Base-by-base conservation (phyloP, 371 early-diverging fungal genomes). In the Actinomucor elegans region DNA sequence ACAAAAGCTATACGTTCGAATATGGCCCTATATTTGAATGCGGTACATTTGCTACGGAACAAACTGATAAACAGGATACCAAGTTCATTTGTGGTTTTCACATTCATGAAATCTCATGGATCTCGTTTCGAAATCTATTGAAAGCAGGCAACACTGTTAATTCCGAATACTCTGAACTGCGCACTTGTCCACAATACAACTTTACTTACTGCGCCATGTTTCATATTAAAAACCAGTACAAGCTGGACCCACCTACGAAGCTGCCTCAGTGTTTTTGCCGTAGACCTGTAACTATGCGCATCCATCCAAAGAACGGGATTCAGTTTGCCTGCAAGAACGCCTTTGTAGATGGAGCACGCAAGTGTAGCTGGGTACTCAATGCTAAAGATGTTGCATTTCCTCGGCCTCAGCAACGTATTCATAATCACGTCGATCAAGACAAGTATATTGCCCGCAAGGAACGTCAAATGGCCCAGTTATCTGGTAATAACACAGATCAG, bases 131-230 rank as follows among this genome's bases (percentile, higher is more conserved):
- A 12, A 15, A 52, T 1, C 44, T 35, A 7, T 28, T 61, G 3
- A 37, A 50, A 15, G 20, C 48, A 0, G 52, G 46, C 12, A 18
- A 48, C 1, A 23, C 47, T 26, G 21, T 73, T 20, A 45, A 64
- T 21, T 18, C 45, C 1, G 34, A 71, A 8, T 64, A 73, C 53
- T 33, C 49, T 0, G 78, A 77, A 35, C 56, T 80, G 2, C 53
- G 32, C 5, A 52, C 60, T 1, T 80, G 80, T 45, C 70, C 75
- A 0, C 55, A 48, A 4, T 77, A 75, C 37, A 80, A 80, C 36
- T 73, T 61, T 27, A 75, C 80, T 0, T 77, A 66, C 46, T 80
- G 80, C 35, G 59, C 69, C n/a, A 29, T 53, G 9, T 75, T 77
- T 29, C 28, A 49, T 11, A n/a, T 53, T 4, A 48, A 27, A 12